A percentile compares a stretch with the other conserved stretches of the same genome.
phyloP scores from a whole-genome alignment of 2,329 filamentous ascomycete species.

The Colletotrichum sp. region DNA sequence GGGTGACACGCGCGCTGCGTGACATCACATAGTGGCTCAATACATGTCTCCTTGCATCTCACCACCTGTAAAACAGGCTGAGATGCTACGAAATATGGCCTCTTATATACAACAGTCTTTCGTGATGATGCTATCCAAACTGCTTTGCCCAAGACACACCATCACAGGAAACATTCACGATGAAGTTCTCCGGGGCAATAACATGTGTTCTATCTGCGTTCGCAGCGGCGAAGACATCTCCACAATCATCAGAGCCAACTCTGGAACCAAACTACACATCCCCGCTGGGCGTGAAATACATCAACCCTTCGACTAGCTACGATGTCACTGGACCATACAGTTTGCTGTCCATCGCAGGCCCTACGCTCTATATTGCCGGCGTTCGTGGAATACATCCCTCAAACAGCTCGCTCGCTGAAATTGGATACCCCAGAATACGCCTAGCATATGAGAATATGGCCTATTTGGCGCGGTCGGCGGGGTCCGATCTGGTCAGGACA shows the following conservation, averaged over 20 bases:
- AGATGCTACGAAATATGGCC: neutral
- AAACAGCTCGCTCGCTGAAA: conserved; percentile 32
- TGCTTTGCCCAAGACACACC: neutral
- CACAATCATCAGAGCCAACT: neutral
- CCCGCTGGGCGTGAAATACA: conserved; percentile 28
- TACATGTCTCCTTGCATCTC: neutral
- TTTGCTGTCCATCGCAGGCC: conserved; percentile 30
- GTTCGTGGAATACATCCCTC: conserved; percentile 34
- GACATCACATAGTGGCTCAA: neutral
- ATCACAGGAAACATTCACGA: neutral
- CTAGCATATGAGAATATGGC: conserved; percentile 36
- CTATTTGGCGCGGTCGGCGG: conserved; percentile 30
- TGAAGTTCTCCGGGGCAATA: neutral
- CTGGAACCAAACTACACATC: conserved; percentile 30
- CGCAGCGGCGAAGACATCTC: neutral
- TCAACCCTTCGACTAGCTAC: conserved; percentile 30
- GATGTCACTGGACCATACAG: conserved; percentile 31
- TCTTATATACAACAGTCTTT: neutral
- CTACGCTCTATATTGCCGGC: conserved; percentile 34
- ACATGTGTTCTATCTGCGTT: neutral
- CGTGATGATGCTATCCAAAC: rapidly evolving
- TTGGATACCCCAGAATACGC: conserved; percentile 29
- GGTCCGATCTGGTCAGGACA: conserved; percentile 1
- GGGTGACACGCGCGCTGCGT: neutral
- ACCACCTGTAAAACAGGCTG: neutral